Base-by-base conservation (phyloP, 2,329 filamentous ascomycete species). In the Aspergillus awamori region DNA sequence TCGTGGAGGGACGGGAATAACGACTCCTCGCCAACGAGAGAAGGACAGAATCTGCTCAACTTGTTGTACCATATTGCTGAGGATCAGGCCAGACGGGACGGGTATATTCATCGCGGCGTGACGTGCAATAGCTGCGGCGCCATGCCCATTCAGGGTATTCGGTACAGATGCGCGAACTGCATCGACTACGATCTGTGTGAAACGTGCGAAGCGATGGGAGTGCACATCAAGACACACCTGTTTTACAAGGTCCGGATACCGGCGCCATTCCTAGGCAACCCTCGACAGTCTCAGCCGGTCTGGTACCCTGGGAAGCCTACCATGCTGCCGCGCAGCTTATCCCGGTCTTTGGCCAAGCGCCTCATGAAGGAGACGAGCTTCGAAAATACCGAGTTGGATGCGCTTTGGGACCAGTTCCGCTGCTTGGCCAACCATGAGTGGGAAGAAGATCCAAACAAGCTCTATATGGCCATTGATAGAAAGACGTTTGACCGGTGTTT, bases 211-310 rank as follows among this genome's bases (percentile, higher is more conserved):
- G 82, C 84, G 15, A 78, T 81, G 68, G 76, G 81, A 60, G 86
- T 91, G 5, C 94, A 97, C 73, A 87, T 86, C 71, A 96, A 94
- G 75, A 97, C 93, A 1, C 95, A 99, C 76, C 86, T 98, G 49
- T 98, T 99, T 78, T 96, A 96, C 83, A 98, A 98, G 76, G 91
- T 99, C 72, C 89, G 89, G 58, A 89, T 98, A 10, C 95, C 95
- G 1, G 90, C 93, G 1, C 92, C 93, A 0, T 90, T 92, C 30
- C 88, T 97, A 59, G 90, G 90, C 3, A 82, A 86, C 49, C 89
- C 91, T 2, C 87, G 91, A 55, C 89, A 94, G 74, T 90, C 89
- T 71, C 89, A 92, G 69, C 89, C 90, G 6, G 87, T 93, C 1
- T 95, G 90, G 87, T 97, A 97, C 74, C 91, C 93, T 1, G 93